Base-by-base conservation (phyloP, 495 filamentous ascomycete species). In the Aspergillus homomorphus region DNA sequence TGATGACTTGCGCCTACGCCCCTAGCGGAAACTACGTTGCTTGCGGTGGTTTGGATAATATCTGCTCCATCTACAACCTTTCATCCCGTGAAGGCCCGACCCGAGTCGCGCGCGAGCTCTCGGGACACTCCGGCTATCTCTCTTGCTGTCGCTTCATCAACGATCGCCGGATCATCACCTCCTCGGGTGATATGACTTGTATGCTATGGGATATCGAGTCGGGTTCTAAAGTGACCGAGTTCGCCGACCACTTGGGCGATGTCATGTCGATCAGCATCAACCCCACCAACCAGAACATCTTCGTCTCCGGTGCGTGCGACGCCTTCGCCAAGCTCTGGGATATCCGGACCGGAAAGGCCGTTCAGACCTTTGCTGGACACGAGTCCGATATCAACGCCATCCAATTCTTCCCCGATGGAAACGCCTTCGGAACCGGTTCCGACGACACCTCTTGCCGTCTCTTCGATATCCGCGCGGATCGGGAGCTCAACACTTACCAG, bases 211-310 rank as follows among this genome's bases (percentile, higher is more conserved):
- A 98, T 81, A 90, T 98, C 51, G 94, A 98, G 73, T 93, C 94
- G 0, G 95, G 95, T 22, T 88, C 90, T 48, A 98, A 98, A 80
- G 89, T 96, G 15, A 96, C 92, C 65, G 94, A 98, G 74, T 98
- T 98, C 62, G 95, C 94, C 67, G 94, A 98, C 79, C 94, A 98
- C 69, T 81, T 98, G 22, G 94, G 94, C 71, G 94, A 98, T 69
- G 94, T 98, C 59, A 98, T 98, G 94, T 98, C 94, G 76, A 90
- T 98, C 73, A 98, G 95, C 82, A 90, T 98, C 79, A 98, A 98
- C 77, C 94, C 94, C 3, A 96, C 96, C 51, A 97, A 98, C 79
- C 91, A 97, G 76, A 96, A 93, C 64, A 77, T 83, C 54, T 98
- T 98, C 72, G 93, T 98, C 60, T 98, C 95, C 26, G 94, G 94